phyloP scores from a whole-genome alignment of 371 early-diverging fungal species.

The Actinomortierella ambigua region DNA sequence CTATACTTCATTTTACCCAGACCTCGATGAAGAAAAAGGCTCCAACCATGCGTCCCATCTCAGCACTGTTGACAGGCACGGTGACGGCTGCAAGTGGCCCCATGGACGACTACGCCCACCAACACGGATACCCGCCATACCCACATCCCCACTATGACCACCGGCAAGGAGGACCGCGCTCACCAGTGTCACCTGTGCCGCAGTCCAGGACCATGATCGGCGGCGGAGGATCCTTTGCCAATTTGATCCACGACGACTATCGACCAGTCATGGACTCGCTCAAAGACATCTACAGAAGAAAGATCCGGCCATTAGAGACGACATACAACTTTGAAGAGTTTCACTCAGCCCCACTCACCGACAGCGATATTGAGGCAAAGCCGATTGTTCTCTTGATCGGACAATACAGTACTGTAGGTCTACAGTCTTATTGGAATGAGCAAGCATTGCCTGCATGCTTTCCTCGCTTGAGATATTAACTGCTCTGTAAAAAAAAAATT shows the following conservation, averaged over 20 bases:
- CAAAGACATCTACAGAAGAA: constrained; percentile 69
- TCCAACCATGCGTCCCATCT: constrained; percentile 16
- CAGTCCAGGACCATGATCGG: constrained; percentile 13
- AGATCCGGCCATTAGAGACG: constrained; percentile 76
- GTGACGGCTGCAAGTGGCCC: constrained; percentile 19
- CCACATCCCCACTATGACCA: not conserved
- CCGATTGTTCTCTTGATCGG: constrained; percentile 86
- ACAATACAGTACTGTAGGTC: constrained; percentile 77
- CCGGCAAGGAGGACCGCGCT: not conserved
- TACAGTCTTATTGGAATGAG: no score
- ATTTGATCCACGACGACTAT: constrained; percentile 53
- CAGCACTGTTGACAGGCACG: constrained; percentile 22
- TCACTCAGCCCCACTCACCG: constrained; percentile 77
- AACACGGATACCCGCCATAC: constrained; percentile 1
- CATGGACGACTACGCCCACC: constrained; percentile 24
- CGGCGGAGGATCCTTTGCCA: constrained; percentile 28
- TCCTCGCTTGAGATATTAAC: no score
- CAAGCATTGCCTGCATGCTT: no score
- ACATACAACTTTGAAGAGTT: constrained; percentile 82
- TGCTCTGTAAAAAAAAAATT: not conserved
- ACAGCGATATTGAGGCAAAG: constrained; percentile 83
- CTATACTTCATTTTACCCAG: not conserved
- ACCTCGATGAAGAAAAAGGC: constrained; percentile 21
- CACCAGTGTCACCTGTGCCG: not conserved
- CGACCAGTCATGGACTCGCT: constrained; percentile 64